phyloP scores from a whole-genome alignment of 75 land plant species.

The Pinus taeda region DNA sequence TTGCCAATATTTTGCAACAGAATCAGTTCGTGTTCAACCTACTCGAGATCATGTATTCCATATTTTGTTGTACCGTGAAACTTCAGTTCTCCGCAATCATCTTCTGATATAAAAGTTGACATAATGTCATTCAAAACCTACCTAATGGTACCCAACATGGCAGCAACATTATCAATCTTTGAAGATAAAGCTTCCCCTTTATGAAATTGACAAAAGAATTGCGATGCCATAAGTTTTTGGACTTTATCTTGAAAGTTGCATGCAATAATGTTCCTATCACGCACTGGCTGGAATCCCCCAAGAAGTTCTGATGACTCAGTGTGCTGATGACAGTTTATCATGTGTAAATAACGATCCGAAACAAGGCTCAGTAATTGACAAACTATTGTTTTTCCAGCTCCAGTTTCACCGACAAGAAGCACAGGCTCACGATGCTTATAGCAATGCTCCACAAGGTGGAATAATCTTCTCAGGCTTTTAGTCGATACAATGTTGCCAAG shows the following conservation, averaged over 20 bases:
- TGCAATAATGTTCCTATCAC: slow-evolving; percentile 59
- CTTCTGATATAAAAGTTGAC: slow-evolving; percentile 14
- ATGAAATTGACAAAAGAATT: slow-evolving; percentile 16
- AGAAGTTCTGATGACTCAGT: slow-evolving; percentile 94
- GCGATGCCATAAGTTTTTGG: slow-evolving; percentile 18
- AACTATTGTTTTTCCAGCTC: no score
- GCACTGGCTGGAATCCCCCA: slow-evolving; percentile 88
- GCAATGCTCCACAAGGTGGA: no score
- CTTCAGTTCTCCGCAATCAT: not conserved
- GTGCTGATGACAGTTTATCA: slow-evolving; percentile 93
- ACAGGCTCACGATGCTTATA: no score
- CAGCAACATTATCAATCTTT: slow-evolving; percentile 61
- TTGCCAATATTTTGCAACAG: slow-evolving; percentile 64
- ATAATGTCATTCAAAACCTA: slow-evolving; percentile 16
- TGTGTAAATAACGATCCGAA: slow-evolving; percentile 59
- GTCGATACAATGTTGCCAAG: no score
- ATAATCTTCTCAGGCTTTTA: no score
- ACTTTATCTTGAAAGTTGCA: slow-evolving; percentile 36
- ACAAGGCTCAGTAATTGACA: no score
- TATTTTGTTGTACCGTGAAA: slow-evolving; percentile 15
- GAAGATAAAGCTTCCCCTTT: slow-evolving; percentile 37
- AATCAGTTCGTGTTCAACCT: slow-evolving; percentile 27
- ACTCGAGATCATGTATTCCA: slow-evolving; percentile 44
- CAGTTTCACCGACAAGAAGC: no score
- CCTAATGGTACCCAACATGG: slow-evolving; percentile 25